Percentiles rank a stretch among this genome's conserved stretches.
Conservation (phyloP, 2,329 filamentous ascomycete genomes). For the Tetracladium maxilliforme region DNA sequence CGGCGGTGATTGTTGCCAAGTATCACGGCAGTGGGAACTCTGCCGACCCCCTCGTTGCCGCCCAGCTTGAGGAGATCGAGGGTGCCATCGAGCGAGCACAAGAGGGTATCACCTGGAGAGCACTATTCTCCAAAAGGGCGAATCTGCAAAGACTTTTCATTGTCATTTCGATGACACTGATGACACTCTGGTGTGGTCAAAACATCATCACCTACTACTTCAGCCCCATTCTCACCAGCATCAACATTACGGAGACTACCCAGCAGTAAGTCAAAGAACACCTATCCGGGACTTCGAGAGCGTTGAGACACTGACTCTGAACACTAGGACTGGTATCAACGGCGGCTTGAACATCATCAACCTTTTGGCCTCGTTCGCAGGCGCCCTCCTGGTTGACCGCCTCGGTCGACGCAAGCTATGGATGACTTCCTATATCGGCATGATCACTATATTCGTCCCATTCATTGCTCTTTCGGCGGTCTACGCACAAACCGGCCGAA, state of each 20-base stretch:
- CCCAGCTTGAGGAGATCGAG: slow-evolving; percentile 32
- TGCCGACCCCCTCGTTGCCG: slow-evolving; percentile 25
- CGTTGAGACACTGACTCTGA: no score
- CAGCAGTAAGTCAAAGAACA: slow-evolving; percentile 8
- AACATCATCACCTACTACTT: slow-evolving; percentile 20
- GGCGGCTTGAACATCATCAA: slow-evolving; percentile 3
- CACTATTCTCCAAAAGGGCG: slow-evolving; percentile 20
- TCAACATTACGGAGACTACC: slow-evolving; percentile 12
- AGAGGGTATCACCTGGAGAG: slow-evolving; percentile 13
- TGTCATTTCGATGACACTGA: slow-evolving; percentile 17
- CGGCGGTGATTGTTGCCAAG: slow-evolving; percentile 32
- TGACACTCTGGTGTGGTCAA: slow-evolving; percentile 4
- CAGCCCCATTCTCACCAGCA: slow-evolving; percentile 10
- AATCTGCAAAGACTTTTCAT: slow-evolving; percentile 24
- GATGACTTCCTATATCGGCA: slow-evolving; percentile 4
- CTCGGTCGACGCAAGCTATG: slow-evolving; percentile 5
- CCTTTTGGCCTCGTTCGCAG: slow-evolving; percentile 1
- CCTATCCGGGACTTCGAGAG: no score
- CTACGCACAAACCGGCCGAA: slow-evolving; percentile 6
- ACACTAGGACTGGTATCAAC: slow-evolving; percentile 5
- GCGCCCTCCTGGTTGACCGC: slow-evolving; percentile 2
- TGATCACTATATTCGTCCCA: slow-evolving; percentile 5
- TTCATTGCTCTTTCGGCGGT: slow-evolving; percentile 2
- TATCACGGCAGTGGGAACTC: slow-evolving; percentile 32
- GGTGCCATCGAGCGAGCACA: slow-evolving; percentile 27